Evolutionary conservation across 805 yeast species (phyloP).

Genomic region (Zygoascus biomembranicola): DNA sequence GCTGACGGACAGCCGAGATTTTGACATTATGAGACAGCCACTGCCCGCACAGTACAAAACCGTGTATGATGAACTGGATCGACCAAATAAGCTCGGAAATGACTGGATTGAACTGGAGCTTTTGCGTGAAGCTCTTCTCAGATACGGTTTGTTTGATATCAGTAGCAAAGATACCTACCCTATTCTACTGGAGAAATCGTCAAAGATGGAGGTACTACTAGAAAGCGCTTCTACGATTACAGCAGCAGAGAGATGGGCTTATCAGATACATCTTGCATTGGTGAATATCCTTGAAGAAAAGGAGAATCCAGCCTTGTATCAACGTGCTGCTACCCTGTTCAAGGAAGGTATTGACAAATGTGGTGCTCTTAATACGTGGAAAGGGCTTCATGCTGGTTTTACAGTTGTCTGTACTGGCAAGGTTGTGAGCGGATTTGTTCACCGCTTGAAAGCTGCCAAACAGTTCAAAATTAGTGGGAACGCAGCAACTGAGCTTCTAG

Average conservation of each 20-base stretch:
- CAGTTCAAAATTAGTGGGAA: conserved; percentile 10
- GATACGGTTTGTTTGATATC: conserved; percentile 7
- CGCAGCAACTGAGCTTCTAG: conserved; percentile 3
- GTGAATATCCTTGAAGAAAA: conserved; percentile 8
- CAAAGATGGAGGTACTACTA: neutral
- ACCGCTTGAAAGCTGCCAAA: conserved; percentile 10
- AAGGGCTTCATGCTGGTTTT: conserved; percentile 20
- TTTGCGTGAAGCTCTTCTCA: conserved; percentile 24
- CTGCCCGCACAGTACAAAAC: neutral
- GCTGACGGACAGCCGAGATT: conserved; percentile 52
- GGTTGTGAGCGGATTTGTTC: conserved; percentile 9
- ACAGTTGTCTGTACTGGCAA: conserved; percentile 22
- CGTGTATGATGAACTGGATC: neutral
- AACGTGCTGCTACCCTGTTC: neutral
- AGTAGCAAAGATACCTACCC: conserved; percentile 10
- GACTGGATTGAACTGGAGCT: conserved; percentile 31
- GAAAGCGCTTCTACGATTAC: conserved; percentile 22
- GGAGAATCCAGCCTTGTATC: conserved; percentile 1
- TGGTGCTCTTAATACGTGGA: conserved; percentile 16
- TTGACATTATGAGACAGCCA: conserved; percentile 41
- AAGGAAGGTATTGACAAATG: neutral
- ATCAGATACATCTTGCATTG: conserved; percentile 17
- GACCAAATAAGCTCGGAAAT: conserved; percentile 1
- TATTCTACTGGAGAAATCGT: neutral
- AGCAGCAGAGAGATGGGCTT: conserved; percentile 32